Evolutionary conservation across 331 rosid genomes (phyloP), one percentile per base, ranked within the genome.

Genomic region (Saraca asoca): DNA sequence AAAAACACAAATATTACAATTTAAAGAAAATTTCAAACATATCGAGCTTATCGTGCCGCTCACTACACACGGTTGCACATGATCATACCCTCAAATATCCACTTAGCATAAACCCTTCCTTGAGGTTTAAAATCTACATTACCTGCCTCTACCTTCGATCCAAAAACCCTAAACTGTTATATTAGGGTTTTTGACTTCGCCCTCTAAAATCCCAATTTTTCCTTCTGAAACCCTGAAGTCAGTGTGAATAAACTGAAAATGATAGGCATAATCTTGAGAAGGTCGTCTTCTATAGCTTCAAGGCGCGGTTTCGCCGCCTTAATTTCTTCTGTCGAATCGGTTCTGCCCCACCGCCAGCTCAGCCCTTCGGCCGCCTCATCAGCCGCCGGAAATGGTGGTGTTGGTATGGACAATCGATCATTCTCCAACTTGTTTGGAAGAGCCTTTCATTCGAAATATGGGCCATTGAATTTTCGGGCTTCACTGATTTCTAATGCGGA

Each of bases 381-480:
- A 16, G 15, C 31, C 0, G 51, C 78, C 6, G 53, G 56, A 5
- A 65, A 57, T 46, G 45, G 64, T 6, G 69, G 24, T 7, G 5
- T 5, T 43, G 62, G 67, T 33, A 44, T 33, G 0, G 74, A 79
- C 48, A 37, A 7, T 10, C 63, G 68, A 14, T 73, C 49, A 7
- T 58, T 76, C 52, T 60, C 75, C 45, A 29, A 24, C 17, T 45
- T 24, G 2, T 19, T 50, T 8, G 62, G 70, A 13, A 72, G 81
- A 15, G 56, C 65, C 68, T 83, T 94, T 24, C 96, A 86, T 67
- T 58, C 81, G 19, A 75, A 52, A n/a, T 45, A 85, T 11, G 69
- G 76, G 52, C 83, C 85, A 3, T 75, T 90, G 78, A 64, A 37
- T 73, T 88, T 77, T 49, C 82, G 71, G 16, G 74, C 92, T 7